These are phyloP conservation scores for Diplotaxis tenuifolia DNA, from an alignment of 345 rosid genomes.

Conservation along the genomic window DNA sequence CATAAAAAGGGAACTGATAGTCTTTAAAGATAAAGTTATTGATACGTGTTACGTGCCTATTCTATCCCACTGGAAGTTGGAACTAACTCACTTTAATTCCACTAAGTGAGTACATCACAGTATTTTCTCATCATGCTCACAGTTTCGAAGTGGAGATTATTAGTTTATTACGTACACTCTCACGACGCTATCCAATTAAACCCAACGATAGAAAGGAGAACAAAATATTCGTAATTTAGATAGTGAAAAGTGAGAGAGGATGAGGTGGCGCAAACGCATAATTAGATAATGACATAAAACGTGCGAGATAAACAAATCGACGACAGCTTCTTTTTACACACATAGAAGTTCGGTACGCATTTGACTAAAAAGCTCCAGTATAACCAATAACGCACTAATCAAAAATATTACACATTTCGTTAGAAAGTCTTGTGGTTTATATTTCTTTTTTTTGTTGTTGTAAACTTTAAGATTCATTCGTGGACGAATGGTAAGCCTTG, in stretches of 20 bases:
- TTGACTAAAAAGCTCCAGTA: constrained; percentile 13
- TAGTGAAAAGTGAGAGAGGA: not conserved
- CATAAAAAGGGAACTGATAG: constrained; percentile 5
- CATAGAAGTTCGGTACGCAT: constrained; percentile 25
- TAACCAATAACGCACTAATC: constrained; percentile 11
- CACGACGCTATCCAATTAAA: constrained; percentile 9
- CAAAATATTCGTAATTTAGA: not conserved
- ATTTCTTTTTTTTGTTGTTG: not conserved
- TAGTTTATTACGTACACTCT: constrained; percentile 23
- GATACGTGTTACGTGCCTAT: constrained; percentile 27
- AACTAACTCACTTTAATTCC: not conserved
- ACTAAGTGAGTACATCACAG: constrained; percentile 11
- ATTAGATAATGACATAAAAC: constrained; percentile 22
- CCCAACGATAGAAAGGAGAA: not conserved
- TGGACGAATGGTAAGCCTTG: constrained; percentile 25
- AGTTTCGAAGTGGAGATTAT: constrained; percentile 25
- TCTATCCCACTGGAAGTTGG: not conserved
- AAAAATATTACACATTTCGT: not conserved
- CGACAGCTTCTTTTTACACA: not conserved
- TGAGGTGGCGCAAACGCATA: constrained; percentile 28
- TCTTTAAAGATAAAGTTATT: not conserved
- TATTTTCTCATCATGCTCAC: not conserved
- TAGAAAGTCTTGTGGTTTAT: not conserved
- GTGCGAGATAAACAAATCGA: not conserved
- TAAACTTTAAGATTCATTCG: constrained; percentile 9